Percentiles rank a stretch among this genome's conserved stretches.
phyloP scores from a whole-genome alignment of 23 red algal species.

The Gracilariopsis chorda region DNA sequence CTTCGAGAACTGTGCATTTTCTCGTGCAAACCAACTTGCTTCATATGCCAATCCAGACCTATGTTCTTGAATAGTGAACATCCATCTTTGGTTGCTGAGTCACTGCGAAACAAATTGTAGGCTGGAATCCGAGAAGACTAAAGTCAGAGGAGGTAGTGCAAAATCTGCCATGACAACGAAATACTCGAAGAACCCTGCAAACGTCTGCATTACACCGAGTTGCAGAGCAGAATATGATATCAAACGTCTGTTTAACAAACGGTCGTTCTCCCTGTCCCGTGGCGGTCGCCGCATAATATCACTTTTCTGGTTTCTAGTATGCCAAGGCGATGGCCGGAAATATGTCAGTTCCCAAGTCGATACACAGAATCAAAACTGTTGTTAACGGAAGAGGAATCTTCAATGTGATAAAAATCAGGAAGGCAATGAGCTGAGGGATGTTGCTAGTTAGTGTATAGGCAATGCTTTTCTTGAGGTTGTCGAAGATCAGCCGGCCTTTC shows the following conservation, averaged over 20 bases:
- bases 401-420: conserved; percentile 51
- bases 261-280: conserved; percentile 11
- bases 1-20: conserved; percentile 20
- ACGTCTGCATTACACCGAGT: conserved; percentile 61
- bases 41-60: conserved; percentile 29
- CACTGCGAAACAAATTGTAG: conserved; percentile 47
- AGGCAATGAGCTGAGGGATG: conserved; percentile 78
- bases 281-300: conserved; percentile 69
- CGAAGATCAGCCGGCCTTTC: conserved; percentile 89
- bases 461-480: conserved; percentile 87
- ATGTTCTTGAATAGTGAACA: conserved; percentile 36
- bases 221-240: conserved; percentile 56
- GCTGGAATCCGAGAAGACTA: conserved; percentile 6
- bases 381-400: conserved; percentile 62
- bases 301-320: conserved; percentile 51
- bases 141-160: conserved; percentile 30
- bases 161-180: conserved; percentile 52
- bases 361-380: conserved; percentile 62
- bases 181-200: conserved; percentile 68
- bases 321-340: conserved; percentile 74
- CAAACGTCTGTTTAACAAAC: conserved; percentile 44
- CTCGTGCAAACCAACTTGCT: conserved; percentile 33
- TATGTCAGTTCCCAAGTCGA: conserved; percentile 75
- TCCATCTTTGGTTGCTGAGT: conserved; percentile 47
- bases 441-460: conserved; percentile 90